phyloP scores from a whole-genome alignment of 2,329 filamentous ascomycete species.

The Penicillium sp. region DNA sequence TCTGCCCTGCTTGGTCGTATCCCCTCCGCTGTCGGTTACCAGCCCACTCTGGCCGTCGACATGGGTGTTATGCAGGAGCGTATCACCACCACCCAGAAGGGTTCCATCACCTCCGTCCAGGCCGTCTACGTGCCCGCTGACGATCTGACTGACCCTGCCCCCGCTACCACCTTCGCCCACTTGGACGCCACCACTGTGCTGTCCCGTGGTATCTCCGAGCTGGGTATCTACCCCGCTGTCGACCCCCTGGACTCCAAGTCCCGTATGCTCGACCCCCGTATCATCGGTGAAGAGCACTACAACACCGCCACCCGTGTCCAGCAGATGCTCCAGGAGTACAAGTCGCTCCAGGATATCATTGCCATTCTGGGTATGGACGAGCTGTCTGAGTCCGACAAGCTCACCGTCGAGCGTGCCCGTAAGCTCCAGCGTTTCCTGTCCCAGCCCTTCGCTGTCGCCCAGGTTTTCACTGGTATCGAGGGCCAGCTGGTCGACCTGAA shows the following conservation, averaged over 20 bases:
- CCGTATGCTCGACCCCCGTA: slow-evolving; percentile 98
- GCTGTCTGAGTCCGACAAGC: slow-evolving; percentile 97
- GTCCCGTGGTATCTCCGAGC: slow-evolving; percentile 99
- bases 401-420: slow-evolving; percentile 99
- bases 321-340: slow-evolving; percentile 99
- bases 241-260: slow-evolving; percentile 99
- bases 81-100: slow-evolving; percentile 99
- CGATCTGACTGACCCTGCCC: slow-evolving; percentile 99
- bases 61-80: slow-evolving; percentile 99
- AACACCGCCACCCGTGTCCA: slow-evolving; percentile 89
- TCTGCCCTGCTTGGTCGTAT: slow-evolving; percentile 99
- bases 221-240: slow-evolving; percentile 99
- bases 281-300: slow-evolving; percentile 98
- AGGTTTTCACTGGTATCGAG: slow-evolving; percentile 76
- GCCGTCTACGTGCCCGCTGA: slow-evolving; percentile 99
- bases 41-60: slow-evolving; percentile 95
- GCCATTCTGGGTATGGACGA: slow-evolving; percentile 99
- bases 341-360: slow-evolving; percentile 99
- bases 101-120: slow-evolving; percentile 99
- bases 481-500: slow-evolving; percentile 96
- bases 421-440: slow-evolving; percentile 99
- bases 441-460: slow-evolving; percentile 92
- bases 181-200: slow-evolving; percentile 99
- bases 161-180: slow-evolving; percentile 98
- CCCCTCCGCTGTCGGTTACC: slow-evolving; percentile 99